phyloP scores from a whole-genome alignment of 305 asterid species.

The Plantago lanceolata region DNA sequence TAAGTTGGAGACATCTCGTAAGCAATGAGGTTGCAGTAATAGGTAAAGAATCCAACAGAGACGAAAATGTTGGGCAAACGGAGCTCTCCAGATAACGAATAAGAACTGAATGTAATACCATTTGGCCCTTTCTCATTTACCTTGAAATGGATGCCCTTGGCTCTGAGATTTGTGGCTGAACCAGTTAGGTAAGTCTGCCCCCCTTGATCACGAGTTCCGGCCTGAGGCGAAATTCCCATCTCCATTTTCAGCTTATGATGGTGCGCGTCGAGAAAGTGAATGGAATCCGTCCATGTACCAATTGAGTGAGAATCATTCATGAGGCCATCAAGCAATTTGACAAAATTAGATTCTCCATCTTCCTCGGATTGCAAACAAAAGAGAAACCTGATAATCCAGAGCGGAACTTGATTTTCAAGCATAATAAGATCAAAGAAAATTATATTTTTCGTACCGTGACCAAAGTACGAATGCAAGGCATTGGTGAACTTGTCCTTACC shows the following conservation, averaged over 20 bases:
- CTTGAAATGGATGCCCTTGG: neutral
- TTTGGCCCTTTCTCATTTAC: neutral
- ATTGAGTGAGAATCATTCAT: neutral
- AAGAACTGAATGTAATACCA: neutral
- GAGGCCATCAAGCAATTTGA: neutral
- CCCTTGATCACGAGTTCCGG: too few relatives aligned
- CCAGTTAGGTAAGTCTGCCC: neutral
- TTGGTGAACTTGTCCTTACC: neutral
- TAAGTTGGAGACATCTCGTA: conserved; percentile 2
- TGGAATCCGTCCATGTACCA: neutral
- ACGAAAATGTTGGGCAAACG: neutral
- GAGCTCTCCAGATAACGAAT: neutral
- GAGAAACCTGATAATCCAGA: conserved; percentile 1
- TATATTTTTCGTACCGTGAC: neutral
- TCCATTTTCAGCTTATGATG: neutral
- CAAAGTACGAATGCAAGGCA: neutral
- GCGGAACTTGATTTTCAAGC: conserved; percentile 4
- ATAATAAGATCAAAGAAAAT: neutral
- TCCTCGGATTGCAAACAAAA: neutral
- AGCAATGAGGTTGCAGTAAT: conserved; percentile 1
- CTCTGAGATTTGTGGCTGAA: neutral
- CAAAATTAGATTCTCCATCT: neutral
- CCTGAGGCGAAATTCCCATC: too few relatives aligned
- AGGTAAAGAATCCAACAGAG: neutral
- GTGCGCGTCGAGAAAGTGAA: neutral